Conservation (phyloP, 441 rosid species). For the Hura crepitans region DNA sequence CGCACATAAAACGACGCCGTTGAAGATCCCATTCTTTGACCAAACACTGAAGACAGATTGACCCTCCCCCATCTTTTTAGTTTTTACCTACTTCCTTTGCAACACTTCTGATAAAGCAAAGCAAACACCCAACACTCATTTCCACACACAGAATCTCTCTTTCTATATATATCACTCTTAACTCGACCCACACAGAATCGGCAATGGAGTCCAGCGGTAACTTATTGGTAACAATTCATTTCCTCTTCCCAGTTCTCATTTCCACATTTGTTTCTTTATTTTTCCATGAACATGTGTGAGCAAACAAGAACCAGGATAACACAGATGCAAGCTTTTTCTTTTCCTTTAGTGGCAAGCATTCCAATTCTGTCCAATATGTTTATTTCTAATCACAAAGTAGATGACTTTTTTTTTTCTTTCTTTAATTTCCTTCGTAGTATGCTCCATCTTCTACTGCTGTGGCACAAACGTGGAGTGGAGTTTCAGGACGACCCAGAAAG, state of each 20-base stretch:
- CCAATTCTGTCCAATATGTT: neutral
- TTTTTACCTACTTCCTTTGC: neutral
- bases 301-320: no score
- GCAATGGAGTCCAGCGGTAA: neutral
- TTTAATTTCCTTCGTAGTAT: conserved; percentile 25
- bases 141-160: neutral
- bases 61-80: neutral
- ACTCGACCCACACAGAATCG: neutral
- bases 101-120: neutral
- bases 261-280: neutral
- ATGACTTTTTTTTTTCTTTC: neutral
- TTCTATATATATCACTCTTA: neutral
- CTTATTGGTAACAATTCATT: neutral
- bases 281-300: neutral
- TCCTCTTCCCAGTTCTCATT: neutral
- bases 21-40: neutral
- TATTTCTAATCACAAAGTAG: neutral
- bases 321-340: no score
- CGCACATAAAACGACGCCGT: no score
- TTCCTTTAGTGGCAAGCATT: neutral
- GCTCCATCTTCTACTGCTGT: conserved; percentile 34
- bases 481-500: conserved; percentile 26
- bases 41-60: neutral
- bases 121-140: neutral
- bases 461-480: conserved; percentile 30